Evolutionary conservation across 306 rosid species (phyloP).

Genomic region (Sphenostylis stenocarpa): DNA sequence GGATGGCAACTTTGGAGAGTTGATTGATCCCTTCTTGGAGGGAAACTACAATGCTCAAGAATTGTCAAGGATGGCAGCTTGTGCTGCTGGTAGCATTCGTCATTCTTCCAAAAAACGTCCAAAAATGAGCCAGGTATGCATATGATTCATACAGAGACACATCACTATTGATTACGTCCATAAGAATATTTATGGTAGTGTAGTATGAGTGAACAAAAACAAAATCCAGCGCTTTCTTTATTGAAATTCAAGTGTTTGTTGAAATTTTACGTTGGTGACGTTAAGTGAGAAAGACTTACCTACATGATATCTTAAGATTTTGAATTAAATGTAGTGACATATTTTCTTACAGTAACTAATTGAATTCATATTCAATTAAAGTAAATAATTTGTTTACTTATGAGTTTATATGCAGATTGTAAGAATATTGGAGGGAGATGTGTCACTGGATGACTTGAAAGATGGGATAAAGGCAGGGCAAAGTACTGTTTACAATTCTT

Average conservation of each 20-base stretch:
- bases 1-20: conserved; percentile 56
- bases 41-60: conserved; percentile 55
- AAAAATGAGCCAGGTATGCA: conserved; percentile 81
- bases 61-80: conserved; percentile 72
- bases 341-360: neutral
- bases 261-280: too few relatives aligned
- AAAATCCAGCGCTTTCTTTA: too few relatives aligned
- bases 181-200: too few relatives aligned
- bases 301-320: too few relatives aligned
- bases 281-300: too few relatives aligned
- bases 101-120: conserved; percentile 82
- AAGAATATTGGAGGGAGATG: conserved; percentile 76
- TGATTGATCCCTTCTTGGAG: conserved; percentile 67
- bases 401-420: conserved; percentile 49
- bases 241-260: too few relatives aligned
- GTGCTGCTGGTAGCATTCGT: conserved; percentile 85
- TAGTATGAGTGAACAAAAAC: too few relatives aligned
- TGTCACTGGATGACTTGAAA: conserved; percentile 66
- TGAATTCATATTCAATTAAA: neutral
- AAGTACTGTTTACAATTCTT: neutral
- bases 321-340: too few relatives aligned
- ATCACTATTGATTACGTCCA: neutral
- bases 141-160: neutral
- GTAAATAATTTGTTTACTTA: neutral
- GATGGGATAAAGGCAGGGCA: conserved; percentile 47